These are phyloP conservation scores for Aegilops bicornis DNA, from an alignment of 176 grass and related monocot genomes.

Conservation along the genomic window DNA sequence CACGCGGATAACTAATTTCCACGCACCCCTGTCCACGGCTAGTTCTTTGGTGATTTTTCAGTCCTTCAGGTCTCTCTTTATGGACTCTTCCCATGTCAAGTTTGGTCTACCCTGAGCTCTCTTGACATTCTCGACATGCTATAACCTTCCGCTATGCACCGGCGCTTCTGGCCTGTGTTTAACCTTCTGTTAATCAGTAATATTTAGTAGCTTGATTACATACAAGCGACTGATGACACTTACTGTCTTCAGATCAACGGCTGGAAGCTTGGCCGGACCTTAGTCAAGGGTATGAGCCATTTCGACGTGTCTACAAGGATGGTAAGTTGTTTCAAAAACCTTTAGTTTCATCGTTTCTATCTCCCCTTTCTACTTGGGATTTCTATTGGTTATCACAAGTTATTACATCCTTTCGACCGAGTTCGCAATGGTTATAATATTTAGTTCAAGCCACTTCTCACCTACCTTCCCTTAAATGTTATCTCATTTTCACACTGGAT, in stretches of 20 bases:
- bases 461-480: not conserved
- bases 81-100: too few species aligned
- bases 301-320: not conserved
- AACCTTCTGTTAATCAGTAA: not conserved
- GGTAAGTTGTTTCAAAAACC: not conserved
- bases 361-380: not conserved
- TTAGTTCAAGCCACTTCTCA: not conserved
- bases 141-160: too few species aligned
- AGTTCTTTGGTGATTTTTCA: too few species aligned
- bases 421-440: not conserved
- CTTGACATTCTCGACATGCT: too few species aligned
- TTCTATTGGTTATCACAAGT: not conserved
- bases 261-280: not conserved
- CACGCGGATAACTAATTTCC: too few species aligned
- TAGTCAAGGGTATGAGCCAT: not conserved
- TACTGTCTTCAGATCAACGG: not conserved
- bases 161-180: too few species aligned
- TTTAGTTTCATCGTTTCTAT: not conserved
- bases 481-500: not conserved
- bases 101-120: too few species aligned
- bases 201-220: slow-evolving; percentile 15
- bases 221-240: not conserved
- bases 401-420: not conserved
- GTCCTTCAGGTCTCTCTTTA: too few species aligned
- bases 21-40: too few species aligned